Percentiles rank a stretch among this genome's conserved stretches.
These are phyloP conservation scores for Phalaenopsis hybrid DNA, from an alignment of 116 monocot genomes.

Conservation along the genomic window DNA sequence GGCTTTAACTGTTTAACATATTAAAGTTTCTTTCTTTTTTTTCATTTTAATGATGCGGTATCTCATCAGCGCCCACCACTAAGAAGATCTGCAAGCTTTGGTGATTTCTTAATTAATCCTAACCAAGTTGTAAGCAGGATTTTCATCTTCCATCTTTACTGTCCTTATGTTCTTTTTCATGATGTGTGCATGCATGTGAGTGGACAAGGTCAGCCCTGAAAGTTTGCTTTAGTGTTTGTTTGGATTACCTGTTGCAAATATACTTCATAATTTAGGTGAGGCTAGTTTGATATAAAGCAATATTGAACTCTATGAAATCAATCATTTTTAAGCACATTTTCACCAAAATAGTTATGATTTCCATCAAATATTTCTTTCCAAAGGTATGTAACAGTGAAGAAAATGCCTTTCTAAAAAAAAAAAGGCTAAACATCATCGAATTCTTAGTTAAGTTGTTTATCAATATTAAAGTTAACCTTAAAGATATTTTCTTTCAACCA, in stretches of 20 bases:
- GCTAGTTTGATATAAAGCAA: not conserved
- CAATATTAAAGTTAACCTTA: too few species aligned
- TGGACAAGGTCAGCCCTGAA: too few species aligned
- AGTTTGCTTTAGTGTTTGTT: not conserved
- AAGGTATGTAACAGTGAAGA: too few species aligned
- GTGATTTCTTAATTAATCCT: conserved; percentile 55
- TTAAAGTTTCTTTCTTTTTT: not conserved
- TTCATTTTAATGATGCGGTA: not conserved
- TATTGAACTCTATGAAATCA: not conserved
- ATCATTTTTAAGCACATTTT: not conserved
- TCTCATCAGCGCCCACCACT: conserved; percentile 56
- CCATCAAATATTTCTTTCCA: too few species aligned
- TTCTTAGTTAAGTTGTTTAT: too few species aligned
- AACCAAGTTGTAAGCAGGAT: conserved; percentile 54
- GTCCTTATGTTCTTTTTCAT: not conserved
- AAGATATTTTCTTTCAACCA: too few species aligned
- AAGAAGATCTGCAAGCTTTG: conserved; percentile 82
- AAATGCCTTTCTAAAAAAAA: too few species aligned
- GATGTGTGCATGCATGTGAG: too few species aligned
- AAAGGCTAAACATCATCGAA: too few species aligned
- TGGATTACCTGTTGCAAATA: not conserved
- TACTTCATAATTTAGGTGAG: not conserved
- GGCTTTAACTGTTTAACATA: not conserved
- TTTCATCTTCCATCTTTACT: not conserved
- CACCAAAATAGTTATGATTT: too few species aligned